Evolutionary conservation across 2,329 filamentous ascomycete genomes (phyloP).

Genomic region (Penicillium sp.): DNA sequence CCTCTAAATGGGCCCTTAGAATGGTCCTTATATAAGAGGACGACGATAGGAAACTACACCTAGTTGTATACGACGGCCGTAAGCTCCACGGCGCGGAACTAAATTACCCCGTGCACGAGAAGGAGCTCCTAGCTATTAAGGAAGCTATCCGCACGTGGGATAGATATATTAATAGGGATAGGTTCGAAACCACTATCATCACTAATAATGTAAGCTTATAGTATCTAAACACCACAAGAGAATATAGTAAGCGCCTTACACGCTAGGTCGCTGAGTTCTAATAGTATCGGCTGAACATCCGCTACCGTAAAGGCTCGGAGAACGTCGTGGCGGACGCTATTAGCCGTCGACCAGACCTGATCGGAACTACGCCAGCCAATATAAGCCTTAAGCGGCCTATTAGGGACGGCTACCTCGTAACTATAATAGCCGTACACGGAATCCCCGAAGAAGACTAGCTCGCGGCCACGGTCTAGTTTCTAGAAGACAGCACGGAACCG

Average conservation of each 20-base stretch:
- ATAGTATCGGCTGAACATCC: background rate
- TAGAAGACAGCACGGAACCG: no score
- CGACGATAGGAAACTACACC: background rate
- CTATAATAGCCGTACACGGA: no score
- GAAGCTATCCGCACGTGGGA: no score
- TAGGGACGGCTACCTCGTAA: no score
- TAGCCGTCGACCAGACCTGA: background rate
- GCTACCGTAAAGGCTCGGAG: background rate
- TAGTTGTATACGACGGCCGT: background rate
- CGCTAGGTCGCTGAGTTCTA: background rate
- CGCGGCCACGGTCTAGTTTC: no score
- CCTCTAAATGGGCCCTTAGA: background rate
- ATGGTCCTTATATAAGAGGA: background rate
- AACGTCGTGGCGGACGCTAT: background rate
- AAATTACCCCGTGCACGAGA: background rate
- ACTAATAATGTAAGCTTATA: background rate
- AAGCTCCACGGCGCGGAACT: background rate
- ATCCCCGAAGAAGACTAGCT: no score
- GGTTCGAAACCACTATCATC: background rate
- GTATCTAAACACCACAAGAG: background rate
- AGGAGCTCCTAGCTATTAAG: no score
- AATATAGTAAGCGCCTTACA: conserved; percentile 3
- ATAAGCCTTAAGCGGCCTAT: no score
- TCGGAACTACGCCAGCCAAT: background rate
- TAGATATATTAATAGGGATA: background rate